Conservation (phyloP, 1,284 basidiomycete species). For the Wallemia hederae region DNA sequence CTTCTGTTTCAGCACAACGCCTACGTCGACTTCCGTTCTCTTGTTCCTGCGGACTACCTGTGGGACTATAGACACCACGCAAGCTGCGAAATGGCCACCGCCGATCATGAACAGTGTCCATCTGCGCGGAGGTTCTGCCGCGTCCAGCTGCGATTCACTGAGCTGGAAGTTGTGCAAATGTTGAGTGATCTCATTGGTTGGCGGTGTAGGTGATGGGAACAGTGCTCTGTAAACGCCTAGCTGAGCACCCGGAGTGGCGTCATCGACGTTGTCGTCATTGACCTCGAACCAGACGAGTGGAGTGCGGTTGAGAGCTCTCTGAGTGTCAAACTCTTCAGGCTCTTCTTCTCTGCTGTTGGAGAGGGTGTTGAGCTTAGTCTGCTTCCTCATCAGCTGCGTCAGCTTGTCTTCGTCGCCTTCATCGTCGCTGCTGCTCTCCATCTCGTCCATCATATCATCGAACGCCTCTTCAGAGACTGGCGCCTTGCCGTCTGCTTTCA, state of each 20-base stretch:
- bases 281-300: slow-evolving; percentile 72
- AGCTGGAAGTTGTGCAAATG: slow-evolving; percentile 13
- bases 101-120: slow-evolving; percentile 92
- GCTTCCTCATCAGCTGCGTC: slow-evolving; percentile 3
- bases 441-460: slow-evolving; percentile 36
- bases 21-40: slow-evolving; percentile 27
- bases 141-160: neutral
- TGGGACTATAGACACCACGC: slow-evolving; percentile 32
- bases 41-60: slow-evolving; percentile 26
- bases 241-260: slow-evolving; percentile 33
- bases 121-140: slow-evolving; percentile 19
- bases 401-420: slow-evolving; percentile 8
- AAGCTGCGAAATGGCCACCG: slow-evolving; percentile 88
- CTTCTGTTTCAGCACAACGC: slow-evolving; percentile 54
- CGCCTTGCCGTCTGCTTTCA: slow-evolving; percentile 30
- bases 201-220: slow-evolving; percentile 22
- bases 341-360: slow-evolving; percentile 25
- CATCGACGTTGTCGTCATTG: slow-evolving; percentile 19
- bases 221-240: slow-evolving; percentile 59
- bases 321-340: slow-evolving; percentile 13
- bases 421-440: slow-evolving; percentile 21
- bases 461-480: slow-evolving; percentile 41
- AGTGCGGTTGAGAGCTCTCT: slow-evolving; percentile 27
- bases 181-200: slow-evolving; percentile 16
- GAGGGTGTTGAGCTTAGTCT: slow-evolving; percentile 34